phyloP scores from a whole-genome alignment of 2,329 filamentous ascomycete species.

The Hypoxylon sp. region DNA sequence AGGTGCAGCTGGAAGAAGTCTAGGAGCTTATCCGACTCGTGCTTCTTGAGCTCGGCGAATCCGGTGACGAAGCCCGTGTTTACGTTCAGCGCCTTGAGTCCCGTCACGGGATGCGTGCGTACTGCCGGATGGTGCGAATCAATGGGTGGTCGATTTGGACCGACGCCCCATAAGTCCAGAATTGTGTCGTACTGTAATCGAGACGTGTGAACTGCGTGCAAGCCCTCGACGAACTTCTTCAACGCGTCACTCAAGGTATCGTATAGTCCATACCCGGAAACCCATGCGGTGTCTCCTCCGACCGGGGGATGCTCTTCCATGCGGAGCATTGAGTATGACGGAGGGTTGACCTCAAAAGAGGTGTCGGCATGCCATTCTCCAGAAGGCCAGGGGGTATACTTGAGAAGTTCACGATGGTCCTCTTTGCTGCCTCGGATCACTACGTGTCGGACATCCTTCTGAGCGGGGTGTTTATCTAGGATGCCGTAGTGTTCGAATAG shows the following conservation, averaged over 20 bases:
- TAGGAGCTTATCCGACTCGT: slow-evolving; percentile 56
- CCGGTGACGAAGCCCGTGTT: slow-evolving; percentile 57
- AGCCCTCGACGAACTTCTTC: slow-evolving; percentile 53
- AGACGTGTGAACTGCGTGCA: slow-evolving; percentile 57
- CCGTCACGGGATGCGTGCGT: slow-evolving; percentile 58
- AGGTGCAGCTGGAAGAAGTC: slow-evolving; percentile 58
- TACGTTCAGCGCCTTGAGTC: slow-evolving; percentile 56
- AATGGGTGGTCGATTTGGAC: slow-evolving; percentile 54
- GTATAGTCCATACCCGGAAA: slow-evolving; percentile 57
- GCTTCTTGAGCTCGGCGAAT: slow-evolving; percentile 59
- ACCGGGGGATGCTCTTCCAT: slow-evolving; percentile 60
- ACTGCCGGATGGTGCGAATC: slow-evolving; percentile 59
- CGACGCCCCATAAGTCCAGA: slow-evolving; percentile 53
- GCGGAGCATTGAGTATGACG: slow-evolving; percentile 58
- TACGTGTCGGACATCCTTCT: slow-evolving; percentile 54
- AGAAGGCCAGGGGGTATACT: slow-evolving; percentile 57
- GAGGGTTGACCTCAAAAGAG: slow-evolving; percentile 60
- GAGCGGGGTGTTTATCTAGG: slow-evolving; percentile 57
- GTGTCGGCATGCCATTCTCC: slow-evolving; percentile 60
- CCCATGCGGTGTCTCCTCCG: slow-evolving; percentile 59
- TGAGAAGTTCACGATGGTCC: slow-evolving; percentile 55
- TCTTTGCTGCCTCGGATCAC: slow-evolving; percentile 55
- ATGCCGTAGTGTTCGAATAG: slow-evolving; percentile 59
- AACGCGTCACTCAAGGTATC: slow-evolving; percentile 55
- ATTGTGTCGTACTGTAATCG: slow-evolving; percentile 58